Base-by-base conservation (phyloP, 768 basidiomycete species). In the Russula sp. region DNA sequence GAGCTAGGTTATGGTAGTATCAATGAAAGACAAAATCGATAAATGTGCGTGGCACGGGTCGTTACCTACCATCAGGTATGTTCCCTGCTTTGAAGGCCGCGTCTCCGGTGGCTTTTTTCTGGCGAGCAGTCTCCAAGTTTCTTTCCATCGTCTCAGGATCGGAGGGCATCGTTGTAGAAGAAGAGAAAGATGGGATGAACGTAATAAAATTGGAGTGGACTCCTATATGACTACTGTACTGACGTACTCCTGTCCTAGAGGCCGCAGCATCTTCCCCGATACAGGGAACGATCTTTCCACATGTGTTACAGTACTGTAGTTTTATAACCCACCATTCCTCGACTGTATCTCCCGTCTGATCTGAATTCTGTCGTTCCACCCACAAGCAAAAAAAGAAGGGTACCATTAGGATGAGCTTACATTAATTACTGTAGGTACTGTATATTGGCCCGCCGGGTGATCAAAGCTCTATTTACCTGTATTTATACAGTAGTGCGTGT, bases 61-160 rank as follows among this genome's bases (percentile, higher is more conserved):
- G n/a, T 16, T 11, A 53, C 68, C 20, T 65, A 88, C 89, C 88
- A 69, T 77, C 79, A 71, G 83, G 82, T 48, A 80, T 64, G 68
- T 89, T 79, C 26, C 86, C 89, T 11, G 75, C 72, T 71, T 87
- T 89, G 76, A 90, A 90, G 1, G 87, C 86, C 61, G 80, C 74
- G 79, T 90, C 89, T 11, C 75, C 89, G 11, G 72, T 74, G 22
- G 84, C 86, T 71, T 90, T 90, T 79, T 84, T 86, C 68, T 84
- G 77, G 36, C 53, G 59, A 22, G 66, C 63, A 30, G 56, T 18
- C 40, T 42, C 57, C 46, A 69, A 22, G 59, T 71, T 72, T 26
- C n/a, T 40, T 30, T 63, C 58, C 24, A 36, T 53, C 30, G 46
- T 20, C 1, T 58, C 48, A 16, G 50, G 11, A 11, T 62, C 59